These are phyloP conservation scores for Maudiozyma serrabonitensis DNA, from an alignment of 805 yeast genomes.

Conservation along the genomic window DNA sequence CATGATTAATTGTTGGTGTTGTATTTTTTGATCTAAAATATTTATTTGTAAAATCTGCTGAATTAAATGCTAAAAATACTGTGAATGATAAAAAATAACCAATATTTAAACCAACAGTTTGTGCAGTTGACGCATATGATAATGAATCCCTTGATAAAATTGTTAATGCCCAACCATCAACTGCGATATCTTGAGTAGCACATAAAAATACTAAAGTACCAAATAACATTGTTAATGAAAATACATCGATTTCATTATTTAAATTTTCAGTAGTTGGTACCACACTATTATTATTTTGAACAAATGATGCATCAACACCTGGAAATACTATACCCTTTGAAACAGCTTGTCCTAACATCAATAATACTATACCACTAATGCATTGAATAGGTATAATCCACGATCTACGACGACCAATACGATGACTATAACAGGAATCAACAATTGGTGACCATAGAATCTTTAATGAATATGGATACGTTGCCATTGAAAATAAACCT, in stretches of 20 bases:
- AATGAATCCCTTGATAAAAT: conserved; percentile 67
- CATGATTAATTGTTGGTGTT: conserved; percentile 34
- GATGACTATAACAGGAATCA: conserved; percentile 65
- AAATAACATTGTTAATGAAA: conserved; percentile 56
- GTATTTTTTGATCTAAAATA: conserved; percentile 56
- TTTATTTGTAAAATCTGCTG: conserved; percentile 85
- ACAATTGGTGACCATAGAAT: conserved; percentile 94
- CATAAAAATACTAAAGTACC: conserved; percentile 74
- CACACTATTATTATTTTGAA: background rate
- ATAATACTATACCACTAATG: conserved; percentile 60
- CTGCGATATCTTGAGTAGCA: conserved; percentile 98
- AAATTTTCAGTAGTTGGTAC: background rate
- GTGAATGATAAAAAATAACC: conserved; percentile 92
- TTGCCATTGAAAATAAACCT: conserved; percentile 82
- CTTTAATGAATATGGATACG: conserved; percentile 90
- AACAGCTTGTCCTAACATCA: conserved; percentile 45
- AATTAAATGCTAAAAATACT: conserved; percentile 79
- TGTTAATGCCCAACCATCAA: conserved; percentile 97
- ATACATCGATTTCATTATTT: conserved; percentile 9
- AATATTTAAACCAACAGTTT: conserved; percentile 86
- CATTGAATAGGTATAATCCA: conserved; percentile 94
- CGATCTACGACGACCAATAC: conserved; percentile 72
- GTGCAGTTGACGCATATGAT: conserved; percentile 94
- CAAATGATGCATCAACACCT: conserved; percentile 18
- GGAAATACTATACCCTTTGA: conserved; percentile 41